Evolutionary conservation across 2,329 filamentous ascomycete genomes (phyloP), one percentile per base, ranked within the genome.

Genomic region (Didymella keratinophila): DNA sequence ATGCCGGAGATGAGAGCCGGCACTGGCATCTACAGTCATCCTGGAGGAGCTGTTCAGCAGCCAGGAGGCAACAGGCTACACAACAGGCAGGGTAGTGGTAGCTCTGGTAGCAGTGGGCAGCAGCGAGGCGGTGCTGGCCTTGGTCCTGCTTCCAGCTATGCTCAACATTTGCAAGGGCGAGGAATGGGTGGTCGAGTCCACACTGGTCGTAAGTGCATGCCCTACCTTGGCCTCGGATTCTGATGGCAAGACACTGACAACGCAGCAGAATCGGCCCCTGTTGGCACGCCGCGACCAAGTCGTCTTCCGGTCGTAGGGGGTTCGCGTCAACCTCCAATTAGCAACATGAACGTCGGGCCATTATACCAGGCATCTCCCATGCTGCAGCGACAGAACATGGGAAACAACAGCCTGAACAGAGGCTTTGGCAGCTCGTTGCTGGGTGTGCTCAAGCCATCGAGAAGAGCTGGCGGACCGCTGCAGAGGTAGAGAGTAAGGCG

Each of bases 321-420:
- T 8, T 58, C 61, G 47, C 71, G 70, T 58, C 70, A 67, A 41
- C 70, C 68, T 32, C 60, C 61, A 7, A 64, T 65, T 16, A 56
- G 64, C n/a, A 64, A 55, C 46, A 59, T 54, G 2, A 61, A 70
- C 27, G 46, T 52, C 9, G 61, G 62, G 23, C 58, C 66, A 21
- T 39, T 63, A n/a, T 72, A 74, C 43, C 71, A 70, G 21, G 63
- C 70, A 11, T 71, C 74, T 11, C 74, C 76, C 0, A 67, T 73
- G 18, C 64, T 50, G 23, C 64, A 34, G 68, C 74, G 74, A 39
- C 75, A 75, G 37, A 66, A 74, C 12, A 55, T 79, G 4, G 63
- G 65, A n/a, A 64, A 45, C 16, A 65, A 68, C 46, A 42, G 44
- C n/a, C 9, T 48, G 30, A 10, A 28, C 54, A 12, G 61, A 14